These are phyloP conservation scores for Chlorociboria aeruginascens DNA, from an alignment of 495 filamentous ascomycete genomes.

Conservation along the genomic window DNA sequence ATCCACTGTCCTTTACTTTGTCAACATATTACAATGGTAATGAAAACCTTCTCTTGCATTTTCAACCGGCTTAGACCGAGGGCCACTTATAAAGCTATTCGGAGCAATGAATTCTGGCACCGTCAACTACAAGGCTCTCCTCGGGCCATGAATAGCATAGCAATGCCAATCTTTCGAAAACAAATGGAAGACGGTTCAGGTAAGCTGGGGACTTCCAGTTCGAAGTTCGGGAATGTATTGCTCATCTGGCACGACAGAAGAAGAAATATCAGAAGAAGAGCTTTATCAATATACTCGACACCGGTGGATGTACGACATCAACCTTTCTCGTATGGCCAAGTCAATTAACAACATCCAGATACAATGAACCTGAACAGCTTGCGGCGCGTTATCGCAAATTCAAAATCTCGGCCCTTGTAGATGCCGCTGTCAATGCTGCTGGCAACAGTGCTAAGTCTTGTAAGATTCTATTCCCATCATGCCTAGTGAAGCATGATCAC, in stretches of 20 bases:
- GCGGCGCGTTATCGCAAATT: constrained; percentile 11
- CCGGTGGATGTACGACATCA: constrained; percentile 7
- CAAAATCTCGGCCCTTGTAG: constrained; percentile 6
- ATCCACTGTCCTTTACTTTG: neutral
- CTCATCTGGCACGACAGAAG: constrained; percentile 5
- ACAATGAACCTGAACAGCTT: constrained; percentile 9
- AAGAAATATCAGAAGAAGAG: constrained; percentile 9
- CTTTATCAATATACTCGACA: constrained; percentile 10
- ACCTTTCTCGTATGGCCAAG: constrained; percentile 2
- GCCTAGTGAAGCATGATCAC: neutral
- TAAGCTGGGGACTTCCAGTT: constrained; percentile 4
- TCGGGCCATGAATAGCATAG: constrained; percentile 3
- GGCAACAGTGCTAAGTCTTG: constrained; percentile 8
- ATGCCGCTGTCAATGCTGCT: constrained; percentile 9
- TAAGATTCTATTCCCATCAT: constrained; percentile 7
- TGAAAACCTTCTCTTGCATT: constrained; percentile 6
- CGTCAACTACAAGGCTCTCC: constrained; percentile 4
- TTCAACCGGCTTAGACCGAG: constrained; percentile 5
- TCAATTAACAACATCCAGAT: constrained; percentile 8
- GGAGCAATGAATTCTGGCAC: constrained; percentile 2
- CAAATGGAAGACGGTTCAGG: constrained; percentile 7
- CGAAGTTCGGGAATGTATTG: constrained; percentile 2
- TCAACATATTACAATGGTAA: constrained; percentile 7
- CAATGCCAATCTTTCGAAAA: constrained; percentile 13
- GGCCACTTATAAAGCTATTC: constrained; percentile 5